phyloP scores from a whole-genome alignment of 495 filamentous ascomycete genomes.

The Neurospora cerealis region DNA sequence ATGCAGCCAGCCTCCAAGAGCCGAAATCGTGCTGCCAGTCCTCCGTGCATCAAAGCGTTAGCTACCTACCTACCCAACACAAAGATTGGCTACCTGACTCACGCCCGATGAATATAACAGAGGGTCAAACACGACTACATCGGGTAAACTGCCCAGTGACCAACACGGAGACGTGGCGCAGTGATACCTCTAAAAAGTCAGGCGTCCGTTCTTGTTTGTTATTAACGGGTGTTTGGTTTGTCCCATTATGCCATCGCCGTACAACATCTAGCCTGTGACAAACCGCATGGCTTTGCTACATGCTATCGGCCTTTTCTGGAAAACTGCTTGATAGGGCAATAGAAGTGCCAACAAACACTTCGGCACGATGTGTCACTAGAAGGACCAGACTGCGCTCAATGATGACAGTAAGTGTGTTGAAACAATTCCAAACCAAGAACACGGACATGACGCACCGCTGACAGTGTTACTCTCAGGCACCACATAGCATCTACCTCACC shows the following conservation, averaged over 20 bases:
- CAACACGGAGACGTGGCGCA: neutral
- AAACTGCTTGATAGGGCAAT: neutral
- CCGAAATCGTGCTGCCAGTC: neutral
- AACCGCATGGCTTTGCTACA: neutral
- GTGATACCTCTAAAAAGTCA: neutral
- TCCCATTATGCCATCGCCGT: neutral
- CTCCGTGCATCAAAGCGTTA: neutral
- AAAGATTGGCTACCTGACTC: neutral
- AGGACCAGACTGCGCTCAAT: neutral
- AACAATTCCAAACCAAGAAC: neutral
- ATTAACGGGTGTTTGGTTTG: neutral
- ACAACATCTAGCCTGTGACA: neutral
- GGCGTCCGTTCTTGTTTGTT: neutral
- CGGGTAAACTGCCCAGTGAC: neutral
- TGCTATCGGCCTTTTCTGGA: neutral
- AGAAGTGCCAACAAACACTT: neutral
- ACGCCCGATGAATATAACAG: neutral
- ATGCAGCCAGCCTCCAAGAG: neutral
- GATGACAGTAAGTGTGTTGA: neutral
- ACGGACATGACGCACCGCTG: neutral
- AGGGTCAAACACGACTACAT: neutral
- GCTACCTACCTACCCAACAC: neutral
- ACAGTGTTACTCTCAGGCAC: neutral
- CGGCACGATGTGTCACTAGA: neutral
- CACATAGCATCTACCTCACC: neutral